Conservation (phyloP, 2,329 filamentous ascomycete genomes). For the Stachybotrys chartarum region DNA sequence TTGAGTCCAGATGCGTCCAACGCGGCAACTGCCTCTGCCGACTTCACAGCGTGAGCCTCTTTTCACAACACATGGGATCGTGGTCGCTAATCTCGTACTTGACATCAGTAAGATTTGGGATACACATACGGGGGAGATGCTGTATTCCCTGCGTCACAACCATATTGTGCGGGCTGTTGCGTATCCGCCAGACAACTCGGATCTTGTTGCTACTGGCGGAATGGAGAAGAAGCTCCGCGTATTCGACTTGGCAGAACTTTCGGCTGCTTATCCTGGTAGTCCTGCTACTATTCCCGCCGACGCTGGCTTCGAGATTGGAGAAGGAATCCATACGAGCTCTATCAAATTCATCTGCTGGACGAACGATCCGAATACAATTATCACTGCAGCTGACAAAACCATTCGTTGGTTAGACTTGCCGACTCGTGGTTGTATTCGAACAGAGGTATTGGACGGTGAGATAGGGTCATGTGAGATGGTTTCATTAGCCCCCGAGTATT, state of each 20-base stretch:
- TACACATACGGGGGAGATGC: constrained; percentile 83
- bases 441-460: constrained; percentile 72
- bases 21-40: constrained; percentile 88
- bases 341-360: constrained; percentile 98
- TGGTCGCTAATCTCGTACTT: constrained; percentile 17
- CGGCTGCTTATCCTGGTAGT: constrained; percentile 28
- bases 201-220: constrained; percentile 87
- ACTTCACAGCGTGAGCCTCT: constrained; percentile 76
- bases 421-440: constrained; percentile 64
- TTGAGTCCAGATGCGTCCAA: constrained; percentile 81
- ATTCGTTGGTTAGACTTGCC: constrained; percentile 93
- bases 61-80: background rate
- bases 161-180: constrained; percentile 94
- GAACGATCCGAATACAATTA: constrained; percentile 75
- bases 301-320: constrained; percentile 77
- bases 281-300: constrained; percentile 48
- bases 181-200: constrained; percentile 73
- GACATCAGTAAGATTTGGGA: constrained; percentile 86
- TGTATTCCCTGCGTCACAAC: constrained; percentile 81
- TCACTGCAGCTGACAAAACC: constrained; percentile 87
- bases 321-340: constrained; percentile 72
- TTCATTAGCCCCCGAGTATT: constrained; percentile 51
- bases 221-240: constrained; percentile 95
- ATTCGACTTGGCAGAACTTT: constrained; percentile 70
- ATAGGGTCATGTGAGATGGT: constrained; percentile 93